A percentile compares a stretch with the other conserved stretches of the same genome.
phyloP scores from a whole-genome alignment of 306 rosid species.

The Pachyrhizus erosus region DNA sequence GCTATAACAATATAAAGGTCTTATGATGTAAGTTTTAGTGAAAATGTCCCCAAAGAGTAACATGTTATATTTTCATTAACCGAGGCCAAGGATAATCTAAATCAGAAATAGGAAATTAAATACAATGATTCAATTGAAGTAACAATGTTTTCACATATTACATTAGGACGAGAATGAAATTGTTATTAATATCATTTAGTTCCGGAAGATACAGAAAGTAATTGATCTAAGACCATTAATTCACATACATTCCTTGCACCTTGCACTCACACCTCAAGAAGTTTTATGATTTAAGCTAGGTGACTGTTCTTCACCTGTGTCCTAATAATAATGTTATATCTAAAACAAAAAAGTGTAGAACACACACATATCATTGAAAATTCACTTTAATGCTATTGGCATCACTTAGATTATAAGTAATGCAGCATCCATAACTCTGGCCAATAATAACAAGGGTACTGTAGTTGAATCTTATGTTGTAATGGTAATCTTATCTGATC shows the following conservation, averaged over 20 bases:
- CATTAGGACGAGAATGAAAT: neutral
- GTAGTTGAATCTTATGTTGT: constrained; percentile 25
- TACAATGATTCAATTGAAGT: neutral
- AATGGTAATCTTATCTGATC: constrained; percentile 35
- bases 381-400: constrained; percentile 43
- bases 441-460: neutral
- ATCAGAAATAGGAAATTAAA: neutral
- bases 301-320: neutral
- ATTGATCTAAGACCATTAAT: neutral
- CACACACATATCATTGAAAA: constrained; percentile 31
- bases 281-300: neutral
- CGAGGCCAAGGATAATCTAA: neutral
- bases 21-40: too few species aligned
- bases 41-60: neutral
- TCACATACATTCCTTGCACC: neutral
- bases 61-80: neutral
- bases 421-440: too few species aligned
- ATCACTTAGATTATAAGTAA: constrained; percentile 24
- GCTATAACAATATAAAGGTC: too few species aligned
- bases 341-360: constrained; percentile 24
- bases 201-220: neutral
- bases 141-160: neutral
- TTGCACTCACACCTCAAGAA: neutral
- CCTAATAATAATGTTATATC: neutral
- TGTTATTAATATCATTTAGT: neutral